A percentile compares a stretch with the other conserved stretches of the same genome.
phyloP scores from a whole-genome alignment of 176 grass and related monocot species.

The Microstegium vimineum region DNA sequence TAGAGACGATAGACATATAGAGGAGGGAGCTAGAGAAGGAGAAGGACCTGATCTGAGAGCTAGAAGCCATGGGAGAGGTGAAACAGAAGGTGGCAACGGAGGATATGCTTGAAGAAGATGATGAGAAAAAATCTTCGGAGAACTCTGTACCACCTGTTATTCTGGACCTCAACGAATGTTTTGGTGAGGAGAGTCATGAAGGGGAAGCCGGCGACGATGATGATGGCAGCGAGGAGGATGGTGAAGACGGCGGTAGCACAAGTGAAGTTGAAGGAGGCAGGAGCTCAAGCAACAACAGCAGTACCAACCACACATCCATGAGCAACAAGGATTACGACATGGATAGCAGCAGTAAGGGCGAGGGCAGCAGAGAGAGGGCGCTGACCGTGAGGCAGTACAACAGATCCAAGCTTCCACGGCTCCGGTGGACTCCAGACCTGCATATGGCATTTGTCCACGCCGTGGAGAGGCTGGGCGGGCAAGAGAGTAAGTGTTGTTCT shows the following conservation, averaged over 20 bases:
- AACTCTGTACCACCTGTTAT: conserved; percentile 1
- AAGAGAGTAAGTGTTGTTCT: conserved; percentile 72
- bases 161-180: conserved; percentile 76
- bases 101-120: conserved; percentile 35
- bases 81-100: conserved; percentile 49
- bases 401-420: conserved; percentile 77
- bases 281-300: conserved; percentile 53
- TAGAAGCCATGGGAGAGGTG: conserved; percentile 37
- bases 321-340: conserved; percentile 27
- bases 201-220: conserved; percentile 8
- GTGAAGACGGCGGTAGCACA: conserved; percentile 23
- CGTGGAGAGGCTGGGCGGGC: conserved; percentile 86
- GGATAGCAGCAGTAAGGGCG: conserved; percentile 37
- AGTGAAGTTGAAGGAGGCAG: conserved; percentile 33
- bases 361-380: conserved; percentile 33
- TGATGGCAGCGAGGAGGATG: background rate
- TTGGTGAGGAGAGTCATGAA: conserved; percentile 19
- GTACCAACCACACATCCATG: conserved; percentile 38
- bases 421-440: conserved; percentile 93
- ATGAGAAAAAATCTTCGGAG: conserved; percentile 27
- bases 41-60: conserved; percentile 18
- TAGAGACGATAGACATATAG: conserved; percentile 22
- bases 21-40: background rate
- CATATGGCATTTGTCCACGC: conserved; percentile 91
- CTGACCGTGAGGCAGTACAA: conserved; percentile 80